Evolutionary conservation across 306 rosid species (phyloP).

Genomic region (Acacia crassicarpa): DNA sequence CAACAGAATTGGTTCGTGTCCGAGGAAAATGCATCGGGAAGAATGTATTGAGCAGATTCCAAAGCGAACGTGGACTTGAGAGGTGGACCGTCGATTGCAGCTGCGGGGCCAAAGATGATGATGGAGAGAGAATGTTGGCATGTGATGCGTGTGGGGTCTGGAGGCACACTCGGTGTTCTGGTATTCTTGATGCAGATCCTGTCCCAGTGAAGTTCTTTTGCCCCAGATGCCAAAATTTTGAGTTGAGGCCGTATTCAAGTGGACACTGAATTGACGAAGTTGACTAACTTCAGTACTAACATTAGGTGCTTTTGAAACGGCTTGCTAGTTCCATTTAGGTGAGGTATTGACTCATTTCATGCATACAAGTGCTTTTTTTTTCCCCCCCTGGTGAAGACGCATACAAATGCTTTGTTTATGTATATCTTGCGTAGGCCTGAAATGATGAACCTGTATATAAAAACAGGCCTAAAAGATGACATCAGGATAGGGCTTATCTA

Average conservation of each 20-base stretch:
- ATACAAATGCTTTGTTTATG: constrained; percentile 8
- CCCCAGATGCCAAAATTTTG: constrained; percentile 52
- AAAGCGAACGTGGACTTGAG: constrained; percentile 92
- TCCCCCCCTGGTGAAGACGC: not conserved
- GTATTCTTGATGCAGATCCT: constrained; percentile 59
- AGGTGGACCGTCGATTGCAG: constrained; percentile 94
- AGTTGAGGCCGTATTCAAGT: constrained; percentile 27
- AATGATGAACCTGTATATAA: constrained; percentile 46
- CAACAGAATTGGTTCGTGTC: constrained; percentile 47
- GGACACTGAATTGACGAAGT: constrained; percentile 60
- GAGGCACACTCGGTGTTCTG: constrained; percentile 89
- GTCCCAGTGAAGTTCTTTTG: constrained; percentile 82
- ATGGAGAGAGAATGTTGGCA: constrained; percentile 96
- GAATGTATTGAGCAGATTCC: constrained; percentile 63
- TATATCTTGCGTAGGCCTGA: constrained; percentile 34
- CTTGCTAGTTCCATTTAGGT: constrained; percentile 44
- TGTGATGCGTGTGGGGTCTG: constrained; percentile 87
- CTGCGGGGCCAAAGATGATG: constrained; percentile 94
- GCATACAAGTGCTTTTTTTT: constrained; percentile 1
- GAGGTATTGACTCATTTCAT: constrained; percentile 24
- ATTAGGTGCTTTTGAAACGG: constrained; percentile 43
- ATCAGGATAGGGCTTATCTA: constrained; percentile 26
- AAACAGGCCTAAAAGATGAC: constrained; percentile 29
- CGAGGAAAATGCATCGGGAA: constrained; percentile 74
- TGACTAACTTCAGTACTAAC: constrained; percentile 37